Evolutionary conservation across 768 basidiomycete species (phyloP), one percentile per base, ranked within the genome.

Genomic region (Filobasidium floriforme): DNA sequence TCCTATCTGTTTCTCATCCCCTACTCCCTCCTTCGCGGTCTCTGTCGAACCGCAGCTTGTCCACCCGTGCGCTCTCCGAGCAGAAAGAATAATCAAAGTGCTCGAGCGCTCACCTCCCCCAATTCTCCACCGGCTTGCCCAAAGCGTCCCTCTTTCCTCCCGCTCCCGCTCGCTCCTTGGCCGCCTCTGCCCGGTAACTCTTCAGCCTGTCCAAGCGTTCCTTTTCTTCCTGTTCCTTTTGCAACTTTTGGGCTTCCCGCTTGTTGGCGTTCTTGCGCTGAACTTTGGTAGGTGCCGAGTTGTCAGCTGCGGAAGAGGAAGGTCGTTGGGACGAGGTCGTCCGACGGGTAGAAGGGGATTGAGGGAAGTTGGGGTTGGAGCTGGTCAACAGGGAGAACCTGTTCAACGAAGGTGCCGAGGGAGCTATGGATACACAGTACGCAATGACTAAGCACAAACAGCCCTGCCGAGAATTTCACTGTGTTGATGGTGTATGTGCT

Each of bases 251-350:
- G n/a, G 64, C 64, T n/a, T 57, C 64, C 15, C 43, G 57, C 14
- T 28, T 22, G 18, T 57, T 59, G 18, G 64, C 64, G 59, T 65
- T 65, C 49, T 65, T 65, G 43, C 59, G 59, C n/a, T 65, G 64
- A 22, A 65, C n/a, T 44, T 65, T 65, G 28, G 64, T 65, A 22
- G 59, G 59, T 1, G 43, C 43, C 63, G 52, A 60, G 57, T 19
- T 44, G 57, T 51, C 44, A 40, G 29, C 57, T 24, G 59, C 55
- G 18, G 63, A 51, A 14, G 64, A 59, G 18, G 63, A 51, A 1
- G 64, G 52, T 11, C 32, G 41, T 46, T 52, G 63, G 28, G 57
- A 55, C 22, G 63, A 32, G 22, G 59, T 65, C 11, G 59, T 65
- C 41, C 59, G 64, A 14, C 41, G 11, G 24, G 41, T 18, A 43